A percentile compares a stretch with the other conserved stretches of the same genome.
phyloP scores from a whole-genome alignment of 768 basidiomycete genomes.

The Panellus pusillus region DNA sequence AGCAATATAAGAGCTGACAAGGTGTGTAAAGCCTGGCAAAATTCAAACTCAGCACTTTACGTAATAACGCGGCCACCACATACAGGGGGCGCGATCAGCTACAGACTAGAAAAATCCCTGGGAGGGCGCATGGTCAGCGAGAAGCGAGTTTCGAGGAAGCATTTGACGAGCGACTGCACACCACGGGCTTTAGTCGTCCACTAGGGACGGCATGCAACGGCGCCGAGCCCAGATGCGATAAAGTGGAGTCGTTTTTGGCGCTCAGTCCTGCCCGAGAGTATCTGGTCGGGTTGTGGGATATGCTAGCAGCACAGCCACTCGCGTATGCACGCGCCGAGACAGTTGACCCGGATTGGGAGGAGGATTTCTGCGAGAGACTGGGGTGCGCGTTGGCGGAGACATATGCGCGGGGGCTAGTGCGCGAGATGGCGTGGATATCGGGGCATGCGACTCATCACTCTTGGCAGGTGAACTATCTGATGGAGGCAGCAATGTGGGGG shows the following conservation, averaged over 20 bases:
- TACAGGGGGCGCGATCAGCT: no score
- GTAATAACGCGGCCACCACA: no score
- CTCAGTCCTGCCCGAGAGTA: slow-evolving; percentile 1
- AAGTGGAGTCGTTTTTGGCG: neutral
- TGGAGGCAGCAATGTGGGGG: slow-evolving; percentile 14
- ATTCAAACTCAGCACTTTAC: no score
- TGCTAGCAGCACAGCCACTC: slow-evolving; percentile 1
- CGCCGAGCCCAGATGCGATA: neutral
- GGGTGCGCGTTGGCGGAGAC: slow-evolving; percentile 3
- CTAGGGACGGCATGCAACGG: slow-evolving; percentile 7
- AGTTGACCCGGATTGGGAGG: slow-evolving; percentile 3
- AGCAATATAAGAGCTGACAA: no score
- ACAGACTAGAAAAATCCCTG: neutral
- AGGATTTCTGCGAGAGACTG: slow-evolving; percentile 2
- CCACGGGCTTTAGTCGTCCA: slow-evolving; percentile 11
- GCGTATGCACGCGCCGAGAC: slow-evolving; percentile 3
- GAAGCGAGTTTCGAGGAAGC: slow-evolving; percentile 12
- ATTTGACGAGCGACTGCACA: slow-evolving; percentile 7
- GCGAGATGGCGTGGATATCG: slow-evolving; percentile 8
- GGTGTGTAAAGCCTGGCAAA: no score
- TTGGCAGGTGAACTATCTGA: slow-evolving; percentile 14
- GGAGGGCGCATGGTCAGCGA: slow-evolving; percentile 4
- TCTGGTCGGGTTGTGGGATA: slow-evolving; percentile 1
- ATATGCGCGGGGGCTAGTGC: slow-evolving; percentile 4
- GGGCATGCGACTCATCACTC: slow-evolving; percentile 10